These are phyloP conservation scores for Nitzschia putrida DNA, from an alignment of 108 stramenopile genomes.

Conservation along the genomic window DNA sequence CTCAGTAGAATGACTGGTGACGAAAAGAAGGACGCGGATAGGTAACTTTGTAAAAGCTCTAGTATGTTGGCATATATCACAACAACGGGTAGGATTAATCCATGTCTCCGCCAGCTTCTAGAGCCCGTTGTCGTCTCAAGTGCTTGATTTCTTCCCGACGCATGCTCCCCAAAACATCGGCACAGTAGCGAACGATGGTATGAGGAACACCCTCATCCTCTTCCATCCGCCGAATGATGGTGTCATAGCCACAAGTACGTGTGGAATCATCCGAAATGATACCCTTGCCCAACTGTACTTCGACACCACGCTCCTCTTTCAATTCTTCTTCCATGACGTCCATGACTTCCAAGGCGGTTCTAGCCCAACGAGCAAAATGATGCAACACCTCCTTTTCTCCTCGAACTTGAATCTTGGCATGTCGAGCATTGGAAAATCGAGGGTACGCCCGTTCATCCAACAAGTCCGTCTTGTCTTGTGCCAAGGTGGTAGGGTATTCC, in stretches of 20 bases:
- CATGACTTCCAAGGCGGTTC: conserved; percentile 72
- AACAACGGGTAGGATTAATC: too few relatives aligned
- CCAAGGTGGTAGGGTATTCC: conserved; percentile 79
- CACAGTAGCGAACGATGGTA: conserved; percentile 83
- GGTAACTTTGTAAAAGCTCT: background rate
- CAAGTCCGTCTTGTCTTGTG: conserved; percentile 71
- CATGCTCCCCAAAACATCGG: conserved; percentile 82
- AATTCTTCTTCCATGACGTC: conserved; percentile 75
- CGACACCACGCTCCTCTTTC: conserved; percentile 49
- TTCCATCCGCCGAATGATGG: conserved; percentile 70
- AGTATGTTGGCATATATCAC: too few relatives aligned
- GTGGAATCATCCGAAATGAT: conserved; percentile 31
- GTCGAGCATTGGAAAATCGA: conserved; percentile 79
- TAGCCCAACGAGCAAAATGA: conserved; percentile 78
- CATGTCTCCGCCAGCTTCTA: background rate
- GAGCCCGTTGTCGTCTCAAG: conserved; percentile 29
- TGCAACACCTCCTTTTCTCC: conserved; percentile 91
- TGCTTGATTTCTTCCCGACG: conserved; percentile 76
- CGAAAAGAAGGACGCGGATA: conserved; percentile 36
- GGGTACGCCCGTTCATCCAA: conserved; percentile 60
- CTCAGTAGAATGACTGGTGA: background rate
- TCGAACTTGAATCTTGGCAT: conserved; percentile 87
- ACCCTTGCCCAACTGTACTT: conserved; percentile 39
- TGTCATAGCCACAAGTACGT: conserved; percentile 56
- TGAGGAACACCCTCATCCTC: conserved; percentile 64